Evolutionary conservation across 371 early-diverging fungal species (phyloP).

Genomic region (Mortierella sp.): DNA sequence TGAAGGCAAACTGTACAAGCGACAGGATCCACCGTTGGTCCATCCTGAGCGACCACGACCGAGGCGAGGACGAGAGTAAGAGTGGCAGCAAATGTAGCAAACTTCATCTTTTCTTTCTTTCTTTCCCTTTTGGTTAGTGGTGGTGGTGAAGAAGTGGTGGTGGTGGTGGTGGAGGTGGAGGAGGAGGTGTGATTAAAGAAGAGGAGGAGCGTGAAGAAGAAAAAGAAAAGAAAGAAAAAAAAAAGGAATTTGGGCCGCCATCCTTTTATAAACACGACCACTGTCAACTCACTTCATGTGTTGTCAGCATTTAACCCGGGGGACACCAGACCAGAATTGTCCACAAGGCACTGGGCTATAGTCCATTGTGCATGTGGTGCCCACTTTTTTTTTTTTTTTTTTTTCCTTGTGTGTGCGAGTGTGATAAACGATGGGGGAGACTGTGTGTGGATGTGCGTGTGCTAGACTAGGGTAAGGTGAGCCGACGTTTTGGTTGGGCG

Average conservation of each 20-base stretch:
- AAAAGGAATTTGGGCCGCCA: background rate
- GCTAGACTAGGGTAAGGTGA: too few species aligned
- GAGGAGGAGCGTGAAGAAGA: background rate
- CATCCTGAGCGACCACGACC: constrained; percentile 8
- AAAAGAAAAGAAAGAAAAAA: background rate
- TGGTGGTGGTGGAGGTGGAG: background rate
- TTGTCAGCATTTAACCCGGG: too few species aligned
- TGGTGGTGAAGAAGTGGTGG: background rate
- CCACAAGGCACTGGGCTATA: too few species aligned
- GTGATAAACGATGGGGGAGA: too few species aligned
- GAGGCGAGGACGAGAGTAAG: constrained; percentile 14
- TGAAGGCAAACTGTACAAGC: constrained; percentile 38
- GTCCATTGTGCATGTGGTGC: too few species aligned
- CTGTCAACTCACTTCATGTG: too few species aligned
- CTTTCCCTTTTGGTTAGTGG: background rate
- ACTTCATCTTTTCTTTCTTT: constrained; percentile 29
- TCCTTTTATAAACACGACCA: too few species aligned
- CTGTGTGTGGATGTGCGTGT: too few species aligned
- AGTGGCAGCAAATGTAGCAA: constrained; percentile 11
- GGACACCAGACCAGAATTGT: too few species aligned
- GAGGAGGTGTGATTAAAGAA: background rate
- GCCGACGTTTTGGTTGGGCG: too few species aligned
- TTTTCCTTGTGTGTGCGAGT: too few species aligned
- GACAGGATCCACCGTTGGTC: constrained; percentile 11
- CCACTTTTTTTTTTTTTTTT: too few species aligned